Evolutionary conservation across 2,329 filamentous ascomycete genomes (phyloP).

Genomic region (Sporothrix luriei): DNA sequence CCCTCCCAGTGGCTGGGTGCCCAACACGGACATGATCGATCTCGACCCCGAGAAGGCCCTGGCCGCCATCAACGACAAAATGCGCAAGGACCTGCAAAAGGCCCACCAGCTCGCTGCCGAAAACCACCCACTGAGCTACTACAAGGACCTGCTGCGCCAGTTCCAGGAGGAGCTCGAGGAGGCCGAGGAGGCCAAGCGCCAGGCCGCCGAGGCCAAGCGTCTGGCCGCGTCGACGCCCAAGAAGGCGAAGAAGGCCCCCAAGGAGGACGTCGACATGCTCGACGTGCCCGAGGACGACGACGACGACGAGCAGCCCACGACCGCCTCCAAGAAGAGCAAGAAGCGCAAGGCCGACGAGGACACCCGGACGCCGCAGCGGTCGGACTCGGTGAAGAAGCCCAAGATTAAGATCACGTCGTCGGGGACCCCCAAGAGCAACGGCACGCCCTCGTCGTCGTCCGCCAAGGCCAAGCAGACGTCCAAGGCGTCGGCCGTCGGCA

Average conservation of each 20-base stretch:
- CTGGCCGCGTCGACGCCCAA: conserved; percentile 47
- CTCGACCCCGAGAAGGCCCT: conserved; percentile 74
- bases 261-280: conserved; percentile 64
- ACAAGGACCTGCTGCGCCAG: conserved; percentile 76
- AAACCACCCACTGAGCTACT: conserved; percentile 74
- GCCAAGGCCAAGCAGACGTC: conserved; percentile 28
- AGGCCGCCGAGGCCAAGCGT: conserved; percentile 46
- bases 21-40: conserved; percentile 78
- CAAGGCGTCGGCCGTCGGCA: conserved; percentile 28
- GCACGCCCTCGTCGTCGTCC: conserved; percentile 57
- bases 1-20: conserved; percentile 76
- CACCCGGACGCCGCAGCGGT: conserved; percentile 42
- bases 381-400: conserved; percentile 67
- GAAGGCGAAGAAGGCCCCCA: conserved; percentile 55
- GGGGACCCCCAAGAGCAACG: conserved; percentile 52
- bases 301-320: conserved; percentile 46
- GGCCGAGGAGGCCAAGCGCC: conserved; percentile 54
- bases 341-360: conserved; percentile 88
- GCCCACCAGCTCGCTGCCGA: conserved; percentile 82
- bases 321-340: conserved; percentile 59
- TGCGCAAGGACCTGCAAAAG: conserved; percentile 74
- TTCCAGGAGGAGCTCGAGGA: conserved; percentile 67
- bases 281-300: conserved; percentile 56
- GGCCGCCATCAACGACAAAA: conserved; percentile 71
- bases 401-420: conserved; percentile 65